These are phyloP conservation scores for Colletotrichum ledebouriae DNA, from an alignment of 2,329 filamentous ascomycete species.

Conservation along the genomic window DNA sequence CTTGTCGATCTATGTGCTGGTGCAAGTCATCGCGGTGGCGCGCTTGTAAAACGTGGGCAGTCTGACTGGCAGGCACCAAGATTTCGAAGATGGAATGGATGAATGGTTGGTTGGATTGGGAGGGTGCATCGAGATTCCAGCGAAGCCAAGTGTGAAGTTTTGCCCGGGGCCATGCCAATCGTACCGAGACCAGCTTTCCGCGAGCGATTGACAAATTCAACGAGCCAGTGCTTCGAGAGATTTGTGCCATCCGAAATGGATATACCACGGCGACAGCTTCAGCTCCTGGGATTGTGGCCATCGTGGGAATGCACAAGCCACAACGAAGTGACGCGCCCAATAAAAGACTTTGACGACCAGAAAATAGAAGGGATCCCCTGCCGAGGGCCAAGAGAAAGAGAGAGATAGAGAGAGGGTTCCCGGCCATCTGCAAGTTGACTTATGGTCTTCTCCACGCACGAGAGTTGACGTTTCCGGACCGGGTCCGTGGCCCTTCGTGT, in stretches of 20 bases:
- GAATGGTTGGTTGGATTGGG: neutral
- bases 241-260: constrained; percentile 31
- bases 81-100: neutral
- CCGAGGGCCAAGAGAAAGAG: neutral
- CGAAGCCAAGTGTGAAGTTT: no score
- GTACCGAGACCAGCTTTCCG: neutral
- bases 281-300: neutral
- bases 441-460: neutral
- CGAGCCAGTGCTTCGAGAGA: neutral
- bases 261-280: neutral
- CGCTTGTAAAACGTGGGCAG: neutral
- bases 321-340: neutral
- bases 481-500: constrained; percentile 24
- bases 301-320: constrained; percentile 1
- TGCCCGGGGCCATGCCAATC: neutral
- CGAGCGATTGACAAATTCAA: neutral
- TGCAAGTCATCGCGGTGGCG: constrained; percentile 4
- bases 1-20: neutral
- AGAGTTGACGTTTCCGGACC: constrained; percentile 12
- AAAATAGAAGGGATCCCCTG: constrained; percentile 22
- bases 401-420: neutral
- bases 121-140: neutral
- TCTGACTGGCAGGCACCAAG: neutral
- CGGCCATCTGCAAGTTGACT: neutral
- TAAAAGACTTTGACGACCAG: neutral